Conservation (phyloP, 768 basidiomycete species). For the Rhizopogon vinicolor region DNA sequence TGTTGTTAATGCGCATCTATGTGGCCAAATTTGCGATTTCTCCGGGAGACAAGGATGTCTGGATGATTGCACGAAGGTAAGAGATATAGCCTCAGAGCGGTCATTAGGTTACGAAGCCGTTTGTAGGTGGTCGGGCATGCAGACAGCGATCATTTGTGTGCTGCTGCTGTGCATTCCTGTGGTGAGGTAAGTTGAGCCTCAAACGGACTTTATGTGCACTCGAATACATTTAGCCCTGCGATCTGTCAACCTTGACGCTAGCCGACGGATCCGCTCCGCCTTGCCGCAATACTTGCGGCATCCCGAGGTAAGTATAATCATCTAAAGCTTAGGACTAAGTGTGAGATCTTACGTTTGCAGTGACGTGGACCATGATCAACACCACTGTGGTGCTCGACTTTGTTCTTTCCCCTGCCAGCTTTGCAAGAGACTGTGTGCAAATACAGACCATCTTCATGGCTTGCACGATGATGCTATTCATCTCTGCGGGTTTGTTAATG, state of each 20-base stretch:
- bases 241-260: conserved; percentile 25
- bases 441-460: conserved; percentile 49
- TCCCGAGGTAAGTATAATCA: conserved; percentile 31
- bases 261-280: conserved; percentile 28
- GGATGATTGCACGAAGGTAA: conserved; percentile 48
- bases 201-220: background rate
- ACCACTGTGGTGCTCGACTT: conserved; percentile 46
- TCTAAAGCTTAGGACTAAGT: background rate
- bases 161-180: conserved; percentile 49
- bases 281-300: conserved; percentile 39
- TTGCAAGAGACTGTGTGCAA: conserved; percentile 49
- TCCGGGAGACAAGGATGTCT: conserved; percentile 47
- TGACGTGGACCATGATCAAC: conserved; percentile 38
- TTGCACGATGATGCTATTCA: conserved; percentile 36
- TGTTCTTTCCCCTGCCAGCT: conserved; percentile 53
- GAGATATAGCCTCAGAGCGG: background rate
- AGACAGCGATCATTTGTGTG: conserved; percentile 49
- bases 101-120: background rate
- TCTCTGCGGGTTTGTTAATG: conserved; percentile 48
- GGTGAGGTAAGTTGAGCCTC: conserved; percentile 36
- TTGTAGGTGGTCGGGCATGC: conserved; percentile 42
- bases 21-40: conserved; percentile 47
- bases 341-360: conserved; percentile 22
- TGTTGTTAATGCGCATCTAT: conserved; percentile 44
- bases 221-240: conserved; percentile 35